phyloP scores from a whole-genome alignment of 2,329 filamentous ascomycete genomes.

The Colletotrichum magnum region DNA sequence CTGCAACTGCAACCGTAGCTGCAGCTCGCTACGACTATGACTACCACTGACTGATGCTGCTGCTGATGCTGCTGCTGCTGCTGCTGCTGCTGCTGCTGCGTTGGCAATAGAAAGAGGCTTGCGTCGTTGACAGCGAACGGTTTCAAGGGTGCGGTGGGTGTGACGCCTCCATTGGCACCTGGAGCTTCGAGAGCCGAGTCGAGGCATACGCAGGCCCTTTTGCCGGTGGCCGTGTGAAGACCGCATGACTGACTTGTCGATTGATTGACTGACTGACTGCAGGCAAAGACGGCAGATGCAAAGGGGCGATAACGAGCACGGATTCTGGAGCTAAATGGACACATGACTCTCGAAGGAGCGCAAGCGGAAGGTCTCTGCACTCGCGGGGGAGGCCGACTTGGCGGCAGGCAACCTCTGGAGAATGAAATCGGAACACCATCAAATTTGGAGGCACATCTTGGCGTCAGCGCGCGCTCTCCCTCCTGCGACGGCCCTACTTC shows the following conservation, averaged over 20 bases:
- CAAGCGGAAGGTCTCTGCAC: neutral
- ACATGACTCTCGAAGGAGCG: constrained; percentile 16
- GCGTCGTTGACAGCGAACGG: constrained; percentile 3
- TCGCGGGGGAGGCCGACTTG: neutral
- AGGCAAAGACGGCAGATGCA: constrained; percentile 5
- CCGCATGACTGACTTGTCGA: neutral
- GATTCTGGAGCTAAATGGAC: constrained; percentile 8
- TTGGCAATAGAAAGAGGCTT: constrained; percentile 15
- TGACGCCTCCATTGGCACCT: constrained; percentile 26
- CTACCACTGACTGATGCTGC: no score
- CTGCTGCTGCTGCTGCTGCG: constrained; percentile 19
- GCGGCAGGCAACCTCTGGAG: neutral
- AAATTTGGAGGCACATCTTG: neutral
- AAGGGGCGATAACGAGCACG: neutral
- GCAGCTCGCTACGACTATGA: constrained; percentile 9
- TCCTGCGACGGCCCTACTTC: neutral
- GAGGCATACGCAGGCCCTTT: constrained; percentile 12
- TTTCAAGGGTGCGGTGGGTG: constrained; percentile 30
- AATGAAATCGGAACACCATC: neutral
- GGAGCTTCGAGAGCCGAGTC: neutral
- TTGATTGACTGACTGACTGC: neutral
- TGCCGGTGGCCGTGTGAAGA: constrained; percentile 16
- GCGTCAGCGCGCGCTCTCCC: neutral
- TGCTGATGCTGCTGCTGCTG: constrained; percentile 20
- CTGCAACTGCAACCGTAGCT: constrained; percentile 4